Base-by-base conservation (phyloP, 2,329 filamentous ascomycete genomes). In the Aspergillus proliferans region DNA sequence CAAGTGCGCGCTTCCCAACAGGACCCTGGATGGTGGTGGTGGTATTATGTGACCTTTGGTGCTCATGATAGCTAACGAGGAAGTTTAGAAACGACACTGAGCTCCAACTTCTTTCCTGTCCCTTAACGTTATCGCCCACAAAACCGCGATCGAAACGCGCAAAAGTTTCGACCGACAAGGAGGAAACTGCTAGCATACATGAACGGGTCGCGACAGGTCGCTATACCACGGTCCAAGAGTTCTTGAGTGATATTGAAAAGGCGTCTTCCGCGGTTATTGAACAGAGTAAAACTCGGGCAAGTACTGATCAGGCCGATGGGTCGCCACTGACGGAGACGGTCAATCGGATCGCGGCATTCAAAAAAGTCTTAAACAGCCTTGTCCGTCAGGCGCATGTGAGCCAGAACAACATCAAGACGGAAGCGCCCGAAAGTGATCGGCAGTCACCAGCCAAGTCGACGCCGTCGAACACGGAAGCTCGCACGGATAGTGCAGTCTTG, bases 401-500 rank as follows among this genome's bases (percentile, higher is more conserved):
- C 57, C 70, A 48, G 61, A 62, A 52, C 52, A 61, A 57, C 45
- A 60, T 61, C 53, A 72, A 56, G 56, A 62, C 60, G 18, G 69
- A 63, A 58, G 55, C 53, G 45, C 60, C 59, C 49, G 69, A 64
- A 56, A 66, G 65, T 49, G 65, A 64, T 54, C 56, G 58, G 19
- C 68, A 69, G 34, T 62, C 60, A n/a, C 60, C 69, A 33, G 59
- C 62, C 10, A 64, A 68, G 33, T 58, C 69, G 8, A 68, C 72
- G 9, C 54, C 65, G 14, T 51, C 56, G 15, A 57, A 59, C n/a
- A 70, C 73, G 45, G 73, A 71, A 38, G 68, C 70, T 43, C 62
- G 74, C 56, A 66, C 79, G 55, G 69, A 79, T 48, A 78, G 75
- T 53, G 72, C 83, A 14, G 84, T 92, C 5, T 74, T 96, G 50